Percentiles rank a stretch among this genome's conserved stretches.
phyloP scores from a whole-genome alignment of 306 rosid species.

The Lithocarpus polystachyus region DNA sequence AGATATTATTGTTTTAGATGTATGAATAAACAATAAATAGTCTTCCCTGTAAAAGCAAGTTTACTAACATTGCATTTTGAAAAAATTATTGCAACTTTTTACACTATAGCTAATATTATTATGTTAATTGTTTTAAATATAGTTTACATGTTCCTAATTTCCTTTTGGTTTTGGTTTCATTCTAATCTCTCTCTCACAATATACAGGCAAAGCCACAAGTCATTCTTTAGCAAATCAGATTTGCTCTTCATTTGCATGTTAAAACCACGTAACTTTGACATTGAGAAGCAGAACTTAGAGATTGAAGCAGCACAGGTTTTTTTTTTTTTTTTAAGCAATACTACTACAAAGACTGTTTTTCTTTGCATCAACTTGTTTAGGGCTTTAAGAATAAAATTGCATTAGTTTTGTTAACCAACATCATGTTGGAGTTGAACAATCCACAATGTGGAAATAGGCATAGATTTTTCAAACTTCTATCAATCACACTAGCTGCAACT shows the following conservation, averaged over 20 bases:
- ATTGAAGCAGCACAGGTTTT: slow-evolving; percentile 76
- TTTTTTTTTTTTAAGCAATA: neutral
- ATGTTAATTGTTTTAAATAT: neutral
- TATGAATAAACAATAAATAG: neutral
- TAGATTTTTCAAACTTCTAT: neutral
- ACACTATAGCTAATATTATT: neutral
- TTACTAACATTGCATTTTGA: neutral
- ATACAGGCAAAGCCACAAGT: slow-evolving; percentile 68
- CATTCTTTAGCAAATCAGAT: slow-evolving; percentile 67
- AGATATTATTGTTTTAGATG: neutral
- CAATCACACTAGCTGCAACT: neutral
- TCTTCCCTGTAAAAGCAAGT: neutral
- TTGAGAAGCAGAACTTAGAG: slow-evolving; percentile 60
- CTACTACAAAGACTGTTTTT: neutral
- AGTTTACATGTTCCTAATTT: neutral
- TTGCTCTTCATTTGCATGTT: slow-evolving; percentile 71
- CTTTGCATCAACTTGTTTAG: neutral
- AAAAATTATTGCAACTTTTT: neutral
- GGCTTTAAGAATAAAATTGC: neutral
- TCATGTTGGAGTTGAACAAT: no score
- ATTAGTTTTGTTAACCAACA: no score
- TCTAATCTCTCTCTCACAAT: neutral
- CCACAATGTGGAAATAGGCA: neutral
- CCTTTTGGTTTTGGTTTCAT: no score
- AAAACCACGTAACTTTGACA: slow-evolving; percentile 51